phyloP scores from a whole-genome alignment of 805 yeast species.

The Blastobotrys chiropterorum region DNA sequence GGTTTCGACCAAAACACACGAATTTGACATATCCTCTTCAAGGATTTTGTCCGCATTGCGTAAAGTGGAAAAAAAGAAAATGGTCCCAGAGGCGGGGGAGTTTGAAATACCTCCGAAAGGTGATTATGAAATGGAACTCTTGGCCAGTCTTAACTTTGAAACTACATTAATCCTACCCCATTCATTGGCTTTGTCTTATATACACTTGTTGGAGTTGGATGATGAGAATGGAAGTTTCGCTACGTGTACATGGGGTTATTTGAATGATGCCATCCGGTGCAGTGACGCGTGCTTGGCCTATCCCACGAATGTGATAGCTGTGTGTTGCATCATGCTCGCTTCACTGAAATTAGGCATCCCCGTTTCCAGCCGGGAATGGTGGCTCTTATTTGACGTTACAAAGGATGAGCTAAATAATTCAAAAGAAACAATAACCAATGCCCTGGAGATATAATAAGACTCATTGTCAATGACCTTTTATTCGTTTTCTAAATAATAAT shows the following conservation, averaged over 20 bases:
- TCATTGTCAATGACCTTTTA: no score
- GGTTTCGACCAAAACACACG: background rate
- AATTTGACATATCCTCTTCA: background rate
- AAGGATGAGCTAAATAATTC: slow-evolving; percentile 7
- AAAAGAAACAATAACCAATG: background rate
- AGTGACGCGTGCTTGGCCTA: slow-evolving; percentile 12
- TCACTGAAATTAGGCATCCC: slow-evolving; percentile 4
- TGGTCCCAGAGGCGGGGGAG: background rate
- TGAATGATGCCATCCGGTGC: slow-evolving; percentile 13
- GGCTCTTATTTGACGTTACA: slow-evolving; percentile 17
- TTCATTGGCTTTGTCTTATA: slow-evolving; percentile 12
- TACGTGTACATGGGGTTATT: slow-evolving; percentile 8
- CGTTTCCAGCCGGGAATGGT: slow-evolving; percentile 13
- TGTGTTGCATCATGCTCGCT: slow-evolving; percentile 14
- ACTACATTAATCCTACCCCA: slow-evolving; percentile 12
- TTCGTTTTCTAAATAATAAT: no score
- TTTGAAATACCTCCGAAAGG: background rate
- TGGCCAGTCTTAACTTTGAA: slow-evolving; percentile 14
- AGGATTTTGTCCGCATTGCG: background rate
- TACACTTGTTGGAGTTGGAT: slow-evolving; percentile 12
- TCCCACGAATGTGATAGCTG: slow-evolving; percentile 17
- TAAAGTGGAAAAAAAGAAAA: background rate
- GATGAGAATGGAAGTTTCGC: slow-evolving; percentile 2
- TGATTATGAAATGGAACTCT: slow-evolving; percentile 10
- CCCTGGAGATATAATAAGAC: background rate